Base-by-base conservation (phyloP, 2,329 filamentous ascomycete species). In the Cytospora leucostoma region DNA sequence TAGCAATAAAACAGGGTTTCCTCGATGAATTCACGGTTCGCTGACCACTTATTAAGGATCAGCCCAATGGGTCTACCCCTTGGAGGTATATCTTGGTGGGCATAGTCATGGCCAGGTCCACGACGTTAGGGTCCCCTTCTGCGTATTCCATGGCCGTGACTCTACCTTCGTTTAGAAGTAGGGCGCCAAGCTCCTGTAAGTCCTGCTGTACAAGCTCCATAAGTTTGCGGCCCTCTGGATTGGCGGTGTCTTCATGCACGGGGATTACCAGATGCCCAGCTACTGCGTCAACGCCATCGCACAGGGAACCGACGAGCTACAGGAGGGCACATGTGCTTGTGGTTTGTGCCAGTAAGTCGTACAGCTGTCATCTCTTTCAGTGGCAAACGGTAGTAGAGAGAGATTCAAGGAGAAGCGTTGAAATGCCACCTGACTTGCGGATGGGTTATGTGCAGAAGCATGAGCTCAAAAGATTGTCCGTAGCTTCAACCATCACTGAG, bases 171-270 rank as follows among this genome's bases (percentile, higher is more conserved):
- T 77, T 10, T 77, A 80, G 68, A 79, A 78, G 66, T 79, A 77
- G 59, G 74, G 78, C 21, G 64, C 71, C 15, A 79, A 79, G 56
- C 78, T 80, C 60, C 80, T 80, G 78, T 78, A 78, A 0, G 68
- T 80, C 1, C 77, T 75, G 0, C 65, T 80, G 8, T 80, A 78
- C 78, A 80, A 77, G 55, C 72, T 79, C 19, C 73, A 73, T 33
- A 80, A 80, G 64, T 80, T 80, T 61, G 78, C 77, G 7, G 76
- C 75, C 4, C 69, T 80, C 0, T 80, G 78, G 78, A 71, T 80
- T 32, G 73, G 76, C 15, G 78, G 78, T 1, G 79, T 80, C 53
- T 75, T 77, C 56, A 74, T 74, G 62, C 78, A 78, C 63, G 77
- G 77, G 15, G 76, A 74, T 35, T 78, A 78, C 62, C 76, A 78